Evolutionary conservation across 768 basidiomycete genomes (phyloP), one percentile per base, ranked within the genome.

Genomic region (Panellus pusillus): DNA sequence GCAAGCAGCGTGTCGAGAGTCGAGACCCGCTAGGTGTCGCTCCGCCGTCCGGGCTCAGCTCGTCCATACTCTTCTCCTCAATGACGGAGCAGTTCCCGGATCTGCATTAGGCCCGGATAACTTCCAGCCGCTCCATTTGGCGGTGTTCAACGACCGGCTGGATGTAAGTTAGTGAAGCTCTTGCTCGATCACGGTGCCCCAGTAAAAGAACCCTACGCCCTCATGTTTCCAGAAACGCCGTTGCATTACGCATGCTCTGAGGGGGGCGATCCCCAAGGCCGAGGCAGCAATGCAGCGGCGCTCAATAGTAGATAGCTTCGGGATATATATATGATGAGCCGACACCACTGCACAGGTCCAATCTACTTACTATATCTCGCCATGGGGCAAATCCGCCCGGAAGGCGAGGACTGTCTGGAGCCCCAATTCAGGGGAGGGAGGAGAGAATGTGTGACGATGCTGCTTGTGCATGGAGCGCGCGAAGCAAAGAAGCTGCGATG

Each of bases 21-120:
- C n/a, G n/a, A n/a, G n/a, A n/a, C n/a, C n/a, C n/a, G n/a, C n/a
- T n/a, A n/a, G n/a, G n/a, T n/a, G n/a, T n/a, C n/a, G n/a, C n/a
- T n/a, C n/a, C n/a, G n/a, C n/a, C n/a, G n/a, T n/a, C n/a, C n/a
- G n/a, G n/a, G n/a, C n/a, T n/a, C n/a, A n/a, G n/a, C n/a, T n/a
- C n/a, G n/a, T n/a, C n/a, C n/a, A n/a, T n/a, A n/a, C n/a, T n/a
- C 47, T 55, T 3, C 47, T 55, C 17, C 54, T 55, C 36, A 41
- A 11, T 8, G 47, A 32, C 2, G 54, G 54, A 4, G 54, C 47
- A 15, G 18, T 44, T 17, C 35, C 37, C 13, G n/a, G 9, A 5
- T 13, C 20, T 17, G 37, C 15, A 9, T 44, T 35, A 38, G 48
- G 28, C 35, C n/a, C 39, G 31, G 42, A 44, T 2, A 40, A 20